Conservation (phyloP, 2,329 filamentous ascomycete species). For the Trichoderma endophyticum region DNA sequence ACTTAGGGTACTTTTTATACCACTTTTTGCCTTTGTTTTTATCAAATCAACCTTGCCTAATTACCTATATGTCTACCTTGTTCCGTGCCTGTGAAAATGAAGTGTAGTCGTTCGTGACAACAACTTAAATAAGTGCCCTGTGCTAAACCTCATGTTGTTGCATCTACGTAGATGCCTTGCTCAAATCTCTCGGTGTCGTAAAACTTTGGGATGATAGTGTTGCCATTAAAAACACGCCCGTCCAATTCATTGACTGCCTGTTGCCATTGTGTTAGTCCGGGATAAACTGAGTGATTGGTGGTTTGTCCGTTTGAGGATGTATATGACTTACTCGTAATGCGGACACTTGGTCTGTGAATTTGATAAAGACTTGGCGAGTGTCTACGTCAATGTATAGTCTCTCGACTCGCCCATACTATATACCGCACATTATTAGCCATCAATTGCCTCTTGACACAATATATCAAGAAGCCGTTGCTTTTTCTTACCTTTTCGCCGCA, state of each 20-base stretch:
- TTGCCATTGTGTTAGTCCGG: slow-evolving; percentile 8
- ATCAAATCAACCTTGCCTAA: not conserved
- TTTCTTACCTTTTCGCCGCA: slow-evolving; percentile 69
- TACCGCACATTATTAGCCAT: not conserved
- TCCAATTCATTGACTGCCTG: slow-evolving; percentile 88
- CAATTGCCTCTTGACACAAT: not conserved
- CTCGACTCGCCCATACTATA: slow-evolving; percentile 77
- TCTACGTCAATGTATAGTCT: slow-evolving; percentile 70
- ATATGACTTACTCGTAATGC: slow-evolving; percentile 68
- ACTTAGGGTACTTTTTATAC: slow-evolving; percentile 15
- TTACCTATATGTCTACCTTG: not conserved
- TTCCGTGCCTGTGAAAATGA: not conserved
- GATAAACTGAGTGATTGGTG: not conserved
- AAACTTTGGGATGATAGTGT: slow-evolving; percentile 76
- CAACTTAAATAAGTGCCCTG: not conserved
- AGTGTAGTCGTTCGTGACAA: not conserved
- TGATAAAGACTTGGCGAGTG: slow-evolving; percentile 76
- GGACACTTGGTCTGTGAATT: slow-evolving; percentile 82
- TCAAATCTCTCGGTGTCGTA: slow-evolving; percentile 84
- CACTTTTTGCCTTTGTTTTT: slow-evolving; percentile 10
- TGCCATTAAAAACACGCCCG: slow-evolving; percentile 84
- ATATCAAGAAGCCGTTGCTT: not conserved
- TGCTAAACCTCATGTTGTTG: not conserved
- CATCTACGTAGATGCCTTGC: slow-evolving; percentile 49
- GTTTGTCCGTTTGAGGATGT: not conserved